Evolutionary conservation across 768 basidiomycete species (phyloP), one percentile per base, ranked within the genome.

Genomic region (Naganishia vaughanmartiniae): DNA sequence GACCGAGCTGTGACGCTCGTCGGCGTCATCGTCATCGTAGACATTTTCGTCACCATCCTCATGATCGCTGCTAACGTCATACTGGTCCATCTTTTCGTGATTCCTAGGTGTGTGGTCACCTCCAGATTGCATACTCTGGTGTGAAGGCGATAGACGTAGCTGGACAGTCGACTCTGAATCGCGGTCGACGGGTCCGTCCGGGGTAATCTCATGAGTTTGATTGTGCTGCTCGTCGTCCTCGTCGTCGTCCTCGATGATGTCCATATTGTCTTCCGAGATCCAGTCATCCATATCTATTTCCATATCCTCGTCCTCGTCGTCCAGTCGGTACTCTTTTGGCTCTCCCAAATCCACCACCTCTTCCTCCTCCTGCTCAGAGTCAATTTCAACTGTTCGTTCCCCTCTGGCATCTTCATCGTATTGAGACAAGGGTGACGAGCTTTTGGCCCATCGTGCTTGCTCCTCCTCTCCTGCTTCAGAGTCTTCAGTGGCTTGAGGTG

Each of bases 1-100:
- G 26, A 63, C 60, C 24, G 60, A 63, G 24, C 60, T 63, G 19
- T 63, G 60, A 4, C 60, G 60, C 30, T 63, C 60, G 26, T 63
- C 60, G 39, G n/a, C 39, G 21, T 63, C 60, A 26, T 63, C 60
- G 24, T 58, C 57, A 21, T 58, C 34, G 30, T 34, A 21, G 26
- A 33, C 30, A 15, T 12, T 42, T 24, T 45, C 60, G 42, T 36
- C 33, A 34, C 9, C n/a, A n/a, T 24, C 34, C 11, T 58, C 57
- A 15, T 58, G n/a, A 14, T 34, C 9, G 24, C 48, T 51, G 48
- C 24, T n/a, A 24, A 1, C 24, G n/a, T n/a, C 4, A 24, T 51
- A 21, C 21, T 24, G 48, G 4, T 51, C 21, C 48, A 51, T 51
- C n/a, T n/a, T 26, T 14, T 51, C 12, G 17, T 51, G 4, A 51